Evolutionary conservation across 73 alveolate species (phyloP), one percentile per base, ranked within the genome.

Genomic region (Paramecium pentaurelia): DNA sequence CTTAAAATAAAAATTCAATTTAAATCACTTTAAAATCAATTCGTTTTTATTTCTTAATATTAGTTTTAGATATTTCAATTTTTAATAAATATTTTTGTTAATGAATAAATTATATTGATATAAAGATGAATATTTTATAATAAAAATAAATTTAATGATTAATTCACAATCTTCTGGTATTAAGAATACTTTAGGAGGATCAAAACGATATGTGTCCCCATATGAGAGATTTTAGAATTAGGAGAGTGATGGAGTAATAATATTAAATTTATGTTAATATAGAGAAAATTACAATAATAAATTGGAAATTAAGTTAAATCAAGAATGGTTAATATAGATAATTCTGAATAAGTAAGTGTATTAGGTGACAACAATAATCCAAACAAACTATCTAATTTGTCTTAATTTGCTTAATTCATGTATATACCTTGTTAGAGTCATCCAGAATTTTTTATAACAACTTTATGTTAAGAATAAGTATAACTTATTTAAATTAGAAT

Each of bases 371-470:
- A 37, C 8, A n/a, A 75, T 18, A 75, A 34, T 40, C 8, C 6
- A 16, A 71, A 42, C 86, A 75, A 75, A 20, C 42, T 75, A 36
- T 75, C 88, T 40, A 75, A 75, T 75, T 32, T 75, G 42, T n/a
- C 70, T 18, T 36, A 75, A n/a, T 75, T 75, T 36, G 88, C 88
- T 3, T 7, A 75, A 2, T 75, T 14, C 34, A 75, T 75, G 88
- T 75, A 34, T 37, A 20, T 75, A 4, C 88, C 88, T 0, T 75
- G 88, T 40, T 45, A 2, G n/a, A 37, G 5, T 14, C 88, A 75
- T 20, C 60, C 58, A 34, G 68, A 75, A 14, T 40, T 75, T 32
- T 75, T 75, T 75, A 75, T 75, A 14, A 75, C 88, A 37, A 14
- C 42, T 40, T 34, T 75, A 22, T 75, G 88, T 40, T 75, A 75